These are phyloP conservation scores for Suhomyces sp. DNA, from an alignment of 805 yeast genomes.

Conservation along the genomic window DNA sequence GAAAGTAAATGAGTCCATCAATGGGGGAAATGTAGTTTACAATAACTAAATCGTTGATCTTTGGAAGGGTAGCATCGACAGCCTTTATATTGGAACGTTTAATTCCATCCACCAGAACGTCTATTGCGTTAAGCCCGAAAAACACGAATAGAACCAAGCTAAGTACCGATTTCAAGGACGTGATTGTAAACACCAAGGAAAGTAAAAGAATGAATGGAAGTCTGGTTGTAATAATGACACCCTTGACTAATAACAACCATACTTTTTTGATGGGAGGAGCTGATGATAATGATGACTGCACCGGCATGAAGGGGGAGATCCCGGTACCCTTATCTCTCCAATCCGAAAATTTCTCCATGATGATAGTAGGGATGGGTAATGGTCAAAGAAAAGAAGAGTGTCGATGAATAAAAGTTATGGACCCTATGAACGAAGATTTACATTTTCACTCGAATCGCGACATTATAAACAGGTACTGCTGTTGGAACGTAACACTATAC, in stretches of 20 bases:
- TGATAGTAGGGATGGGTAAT: not conserved
- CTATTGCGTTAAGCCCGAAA: slow-evolving; percentile 37
- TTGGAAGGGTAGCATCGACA: slow-evolving; percentile 35
- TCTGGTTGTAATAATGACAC: slow-evolving; percentile 22
- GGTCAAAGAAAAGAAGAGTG: not conserved
- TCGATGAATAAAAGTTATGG: too few relatives aligned
- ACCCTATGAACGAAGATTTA: too few relatives aligned
- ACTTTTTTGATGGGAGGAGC: slow-evolving; percentile 5
- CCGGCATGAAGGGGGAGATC: slow-evolving; percentile 84
- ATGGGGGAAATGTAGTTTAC: slow-evolving; percentile 60
- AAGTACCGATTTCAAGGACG: slow-evolving; percentile 20
- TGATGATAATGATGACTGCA: slow-evolving; percentile 22
- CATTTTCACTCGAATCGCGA: too few relatives aligned
- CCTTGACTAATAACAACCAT: slow-evolving; percentile 10
- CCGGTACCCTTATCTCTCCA: slow-evolving; percentile 93
- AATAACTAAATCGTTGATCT: slow-evolving; percentile 49
- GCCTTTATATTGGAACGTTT: slow-evolving; percentile 40
- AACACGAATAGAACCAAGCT: slow-evolving; percentile 21
- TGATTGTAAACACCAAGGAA: slow-evolving; percentile 14
- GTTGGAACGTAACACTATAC: too few relatives aligned
- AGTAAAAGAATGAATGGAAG: slow-evolving; percentile 29
- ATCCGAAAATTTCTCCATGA: slow-evolving; percentile 78
- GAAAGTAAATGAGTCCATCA: slow-evolving; percentile 42
- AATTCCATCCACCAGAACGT: slow-evolving; percentile 50
- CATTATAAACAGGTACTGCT: too few relatives aligned